A percentile compares a stretch with the other conserved stretches of the same genome.
Conservation (phyloP, 164 flowering plant genomes). For the Piper longum region DNA sequence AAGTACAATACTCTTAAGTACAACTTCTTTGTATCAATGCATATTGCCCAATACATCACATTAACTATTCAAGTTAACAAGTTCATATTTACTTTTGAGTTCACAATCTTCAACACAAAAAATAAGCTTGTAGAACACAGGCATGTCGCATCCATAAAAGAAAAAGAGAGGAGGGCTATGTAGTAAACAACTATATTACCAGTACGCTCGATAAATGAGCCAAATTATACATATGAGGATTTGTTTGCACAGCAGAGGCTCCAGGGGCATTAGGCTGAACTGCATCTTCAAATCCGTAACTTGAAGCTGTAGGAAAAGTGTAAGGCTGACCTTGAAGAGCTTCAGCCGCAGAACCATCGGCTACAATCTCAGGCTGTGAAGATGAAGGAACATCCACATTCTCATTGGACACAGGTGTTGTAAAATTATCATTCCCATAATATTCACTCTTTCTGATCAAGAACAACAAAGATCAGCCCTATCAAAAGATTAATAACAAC, state of each 20-base stretch:
- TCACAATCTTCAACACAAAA: too few species aligned
- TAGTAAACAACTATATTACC: conserved; percentile 26
- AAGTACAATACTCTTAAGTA: too few species aligned
- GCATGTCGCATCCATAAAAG: neutral
- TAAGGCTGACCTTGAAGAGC: conserved; percentile 43
- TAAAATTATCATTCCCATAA: conserved; percentile 57
- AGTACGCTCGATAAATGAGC: conserved; percentile 50
- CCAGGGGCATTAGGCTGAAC: conserved; percentile 38
- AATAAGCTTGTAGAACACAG: too few species aligned
- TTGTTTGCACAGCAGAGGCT: conserved; percentile 36
- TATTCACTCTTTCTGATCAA: conserved; percentile 59
- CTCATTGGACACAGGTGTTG: conserved; percentile 31
- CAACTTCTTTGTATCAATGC: too few species aligned
- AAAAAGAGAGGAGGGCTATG: neutral
- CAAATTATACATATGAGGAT: conserved; percentile 61
- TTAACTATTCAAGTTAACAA: too few species aligned
- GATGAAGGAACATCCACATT: conserved; percentile 27
- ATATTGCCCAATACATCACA: too few species aligned
- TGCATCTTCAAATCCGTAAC: conserved; percentile 45
- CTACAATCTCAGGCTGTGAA: conserved; percentile 52
- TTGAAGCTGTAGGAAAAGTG: conserved; percentile 41
- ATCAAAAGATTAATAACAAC: neutral
- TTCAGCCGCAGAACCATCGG: conserved; percentile 38
- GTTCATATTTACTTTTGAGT: too few species aligned
- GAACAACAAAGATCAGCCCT: conserved; percentile 1